Conservation (phyloP, 192 early-diverging fungal species). For the Coemansia sp. region DNA sequence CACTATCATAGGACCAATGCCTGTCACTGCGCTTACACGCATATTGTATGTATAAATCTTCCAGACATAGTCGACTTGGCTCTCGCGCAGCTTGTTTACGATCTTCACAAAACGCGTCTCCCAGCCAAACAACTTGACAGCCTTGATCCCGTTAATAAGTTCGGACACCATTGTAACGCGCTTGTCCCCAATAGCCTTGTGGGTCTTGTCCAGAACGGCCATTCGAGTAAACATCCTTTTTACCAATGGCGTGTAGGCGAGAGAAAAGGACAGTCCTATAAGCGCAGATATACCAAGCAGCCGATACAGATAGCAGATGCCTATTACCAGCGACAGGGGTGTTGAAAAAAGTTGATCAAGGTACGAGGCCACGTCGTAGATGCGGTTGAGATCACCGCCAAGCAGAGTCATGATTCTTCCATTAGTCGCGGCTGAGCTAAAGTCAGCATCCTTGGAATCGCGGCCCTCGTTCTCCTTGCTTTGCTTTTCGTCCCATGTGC, state of each 20-base stretch:
- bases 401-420: conserved; percentile 76
- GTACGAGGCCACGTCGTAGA: conserved; percentile 59
- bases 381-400: conserved; percentile 65
- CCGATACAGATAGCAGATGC: conserved; percentile 66
- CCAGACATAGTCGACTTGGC: conserved; percentile 61
- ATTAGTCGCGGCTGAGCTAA: conserved; percentile 40
- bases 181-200: conserved; percentile 66
- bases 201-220: conserved; percentile 57
- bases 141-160: conserved; percentile 84
- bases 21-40: conserved; percentile 54
- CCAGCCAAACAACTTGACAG: conserved; percentile 91
- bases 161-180: conserved; percentile 80
- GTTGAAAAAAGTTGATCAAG: conserved; percentile 62
- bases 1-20: conserved; percentile 63
- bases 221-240: conserved; percentile 55
- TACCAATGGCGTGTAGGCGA: conserved; percentile 60
- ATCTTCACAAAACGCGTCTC: conserved; percentile 69
- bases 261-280: conserved; percentile 67
- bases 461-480: conserved; percentile 25
- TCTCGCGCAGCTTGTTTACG: conserved; percentile 63
- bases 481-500: conserved; percentile 43
- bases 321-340: conserved; percentile 67
- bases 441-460: conserved; percentile 29
- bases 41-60: conserved; percentile 57
- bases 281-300: conserved; percentile 82